Conservation (phyloP, 2,329 filamentous ascomycete genomes). For the Xylariaceae sp. region DNA sequence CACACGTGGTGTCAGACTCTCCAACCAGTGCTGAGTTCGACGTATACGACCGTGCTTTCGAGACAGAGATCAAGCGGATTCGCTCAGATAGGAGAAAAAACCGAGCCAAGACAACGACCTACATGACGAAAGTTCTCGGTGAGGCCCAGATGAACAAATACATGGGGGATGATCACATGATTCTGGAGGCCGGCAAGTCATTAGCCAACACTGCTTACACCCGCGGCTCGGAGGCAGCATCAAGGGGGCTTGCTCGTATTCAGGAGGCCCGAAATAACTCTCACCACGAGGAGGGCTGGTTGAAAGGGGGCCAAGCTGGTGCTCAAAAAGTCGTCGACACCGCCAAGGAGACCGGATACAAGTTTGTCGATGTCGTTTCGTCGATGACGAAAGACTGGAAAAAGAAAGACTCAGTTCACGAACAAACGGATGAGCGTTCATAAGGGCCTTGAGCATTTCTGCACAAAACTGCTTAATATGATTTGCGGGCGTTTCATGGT, state of each 20-base stretch:
- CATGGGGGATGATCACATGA: slow-evolving; percentile 35
- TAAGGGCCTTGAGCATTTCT: not conserved
- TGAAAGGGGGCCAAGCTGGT: slow-evolving; percentile 13
- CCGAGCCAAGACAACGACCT: slow-evolving; percentile 42
- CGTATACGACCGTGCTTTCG: slow-evolving; percentile 85
- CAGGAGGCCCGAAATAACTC: slow-evolving; percentile 9
- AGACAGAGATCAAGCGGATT: slow-evolving; percentile 65
- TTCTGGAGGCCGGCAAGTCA: slow-evolving; percentile 32
- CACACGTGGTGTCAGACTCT: slow-evolving; percentile 69
- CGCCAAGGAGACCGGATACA: slow-evolving; percentile 22
- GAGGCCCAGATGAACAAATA: slow-evolving; percentile 40
- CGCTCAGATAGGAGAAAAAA: slow-evolving; percentile 33
- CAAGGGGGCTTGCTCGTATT: slow-evolving; percentile 13
- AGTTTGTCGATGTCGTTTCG: slow-evolving; percentile 30
- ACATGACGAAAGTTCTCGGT: slow-evolving; percentile 46
- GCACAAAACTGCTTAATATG: too few relatives aligned
- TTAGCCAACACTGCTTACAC: slow-evolving; percentile 15
- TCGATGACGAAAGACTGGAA: slow-evolving; percentile 26
- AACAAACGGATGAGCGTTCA: slow-evolving; percentile 1
- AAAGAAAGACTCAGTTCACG: slow-evolving; percentile 13
- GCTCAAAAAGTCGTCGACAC: slow-evolving; percentile 16
- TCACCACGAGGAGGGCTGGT: slow-evolving; percentile 5
- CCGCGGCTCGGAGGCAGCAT: slow-evolving; percentile 12
- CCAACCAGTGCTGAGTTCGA: slow-evolving; percentile 80
- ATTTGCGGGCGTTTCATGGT: too few relatives aligned